Evolutionary conservation across 1,139 yeast genomes (phyloP), one percentile per base, ranked within the genome.

Genomic region (Blastobotrys illinoisensis): DNA sequence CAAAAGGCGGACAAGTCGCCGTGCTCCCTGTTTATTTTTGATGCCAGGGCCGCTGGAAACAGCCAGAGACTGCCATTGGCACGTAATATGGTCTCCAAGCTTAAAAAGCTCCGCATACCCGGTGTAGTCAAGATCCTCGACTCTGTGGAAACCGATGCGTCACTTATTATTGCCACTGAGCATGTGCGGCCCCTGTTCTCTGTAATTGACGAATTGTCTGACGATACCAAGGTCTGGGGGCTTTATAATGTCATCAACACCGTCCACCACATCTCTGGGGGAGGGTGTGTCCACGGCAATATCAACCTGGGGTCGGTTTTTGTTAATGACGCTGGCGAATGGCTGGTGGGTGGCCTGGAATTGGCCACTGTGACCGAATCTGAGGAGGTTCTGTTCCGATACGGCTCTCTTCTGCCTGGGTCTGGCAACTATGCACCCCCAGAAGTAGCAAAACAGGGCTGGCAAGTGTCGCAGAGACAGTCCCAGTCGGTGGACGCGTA

Each of bases 281-380:
- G 81, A 56, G 88, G 88, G 18, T 80, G 85, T 26, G 73, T 86
- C 2, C 86, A 88, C 63, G 93, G 91, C 1, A 82, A 83, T 57
- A 64, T 90, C 44, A 76, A 80, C 58, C 63, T 73, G 26, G 76
- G 79, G 46, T 46, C 58, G 3, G 77, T 91, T 0, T 89, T 72
- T 68, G 82, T 88, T 13, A 86, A 80, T 54, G 79, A 76, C 20
- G 67, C 75, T 45, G 96, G 97, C 7, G 96, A 88, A 64, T 88
- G 96, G 95, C 86, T 83, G 56, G 68, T 91, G 23, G 87, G 88
- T 60, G 97, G 97, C 1, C 81, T 90, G 63, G 98, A 91, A 67
- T 69, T 87, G 3, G 75, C 86, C 54, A 78, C 86, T 6, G 54
- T 61, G 9, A 61, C 57, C 21, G 66, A 60, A 44, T 62, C 62